Base-by-base conservation (phyloP, 805 yeast genomes). In the Yarrowia bubula region DNA sequence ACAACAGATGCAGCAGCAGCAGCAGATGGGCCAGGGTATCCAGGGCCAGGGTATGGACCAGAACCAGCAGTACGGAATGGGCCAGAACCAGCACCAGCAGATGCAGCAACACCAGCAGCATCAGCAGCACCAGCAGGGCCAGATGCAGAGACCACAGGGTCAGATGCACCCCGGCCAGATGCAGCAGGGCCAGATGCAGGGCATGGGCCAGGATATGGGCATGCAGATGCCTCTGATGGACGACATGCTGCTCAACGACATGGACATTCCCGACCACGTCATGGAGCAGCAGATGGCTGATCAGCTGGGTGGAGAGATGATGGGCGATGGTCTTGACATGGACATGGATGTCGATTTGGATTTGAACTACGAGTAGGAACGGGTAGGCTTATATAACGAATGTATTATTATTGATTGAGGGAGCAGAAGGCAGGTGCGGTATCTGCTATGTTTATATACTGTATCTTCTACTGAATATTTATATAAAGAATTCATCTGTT, bases 281-380 rank as follows among this genome's bases (percentile, higher is more conserved):
- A 60, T 60, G 44, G 31, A 53, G 37, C 65, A 64, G 38, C 68
- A 68, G 15, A 74, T 44, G 64, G 51, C 64, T 8, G 64, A 55
- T 33, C 61, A 55, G 47, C 61, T 55, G 11, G 61, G 61, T n/a
- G 61, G 61, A 17, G 61, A 55, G 17, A 55, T 55, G 61, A 55
- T 55, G 61, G 61, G 61, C 46, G 47, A 55, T 17, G 61, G 61
- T 31, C 61, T 55, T 13, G 61, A 55, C 28, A 55, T 55, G 47
- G 61, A 55, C 47, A 55, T 55, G 61, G 61, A 55, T 31, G 61
- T 55, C 4, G 61, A 55, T 33, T 31, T 55, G 47, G 61, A 55
- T 10, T 32, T 55, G 61, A 55, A 55, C 42, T 55, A 55, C 38
- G 61, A 55, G 61, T 55, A 55, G 47, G 44, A 13, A 15, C 1